Conservation (phyloP, 2,329 filamentous ascomycete genomes). For the Boeremia exigua region DNA sequence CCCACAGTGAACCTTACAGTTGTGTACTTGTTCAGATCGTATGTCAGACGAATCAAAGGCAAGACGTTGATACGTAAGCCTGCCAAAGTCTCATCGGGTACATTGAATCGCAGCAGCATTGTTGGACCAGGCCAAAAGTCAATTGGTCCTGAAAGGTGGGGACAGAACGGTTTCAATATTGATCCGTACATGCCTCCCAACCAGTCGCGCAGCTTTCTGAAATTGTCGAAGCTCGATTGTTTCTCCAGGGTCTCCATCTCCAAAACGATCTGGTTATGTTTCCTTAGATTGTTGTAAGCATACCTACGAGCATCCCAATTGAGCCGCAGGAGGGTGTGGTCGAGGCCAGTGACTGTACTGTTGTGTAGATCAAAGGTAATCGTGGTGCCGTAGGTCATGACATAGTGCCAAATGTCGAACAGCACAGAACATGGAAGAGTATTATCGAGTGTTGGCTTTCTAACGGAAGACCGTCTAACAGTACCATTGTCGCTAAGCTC, state of each 20-base stretch:
- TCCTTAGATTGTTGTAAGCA: too few species aligned
- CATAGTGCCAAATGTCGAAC: too few species aligned
- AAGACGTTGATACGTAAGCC: not conserved
- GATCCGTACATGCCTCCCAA: not conserved
- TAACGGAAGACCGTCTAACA: too few species aligned
- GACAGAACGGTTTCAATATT: too few species aligned
- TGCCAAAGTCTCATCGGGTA: not conserved
- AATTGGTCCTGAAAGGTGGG: too few species aligned
- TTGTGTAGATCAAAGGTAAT: not conserved
- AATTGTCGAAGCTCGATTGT: not conserved
- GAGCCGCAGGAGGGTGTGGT: not conserved
- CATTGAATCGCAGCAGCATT: not conserved
- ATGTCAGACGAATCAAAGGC: not conserved
- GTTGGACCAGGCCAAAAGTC: not conserved
- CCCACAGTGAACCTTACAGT: not conserved
- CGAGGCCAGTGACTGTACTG: not conserved
- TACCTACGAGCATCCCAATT: not conserved
- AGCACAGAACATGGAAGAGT: too few species aligned
- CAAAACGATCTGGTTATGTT: not conserved
- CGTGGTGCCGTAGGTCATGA: too few species aligned
- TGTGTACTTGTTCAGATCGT: not conserved
- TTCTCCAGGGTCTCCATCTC: not conserved
- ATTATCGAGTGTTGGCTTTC: too few species aligned
- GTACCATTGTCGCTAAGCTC: too few species aligned
- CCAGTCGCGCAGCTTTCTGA: not conserved